phyloP scores from a whole-genome alignment of 768 basidiomycete genomes.

The Termitomyces sp. region DNA sequence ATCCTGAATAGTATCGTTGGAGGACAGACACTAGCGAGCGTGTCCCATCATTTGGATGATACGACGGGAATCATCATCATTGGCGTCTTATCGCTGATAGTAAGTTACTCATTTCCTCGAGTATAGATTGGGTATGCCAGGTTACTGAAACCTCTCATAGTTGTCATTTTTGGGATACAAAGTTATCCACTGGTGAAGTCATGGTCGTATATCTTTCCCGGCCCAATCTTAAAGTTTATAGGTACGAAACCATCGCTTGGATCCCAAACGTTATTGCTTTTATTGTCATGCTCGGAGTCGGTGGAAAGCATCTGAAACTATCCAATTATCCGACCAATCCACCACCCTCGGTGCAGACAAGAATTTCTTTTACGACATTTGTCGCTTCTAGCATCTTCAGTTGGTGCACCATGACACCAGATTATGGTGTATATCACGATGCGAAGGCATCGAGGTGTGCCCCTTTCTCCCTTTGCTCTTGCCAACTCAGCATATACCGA shows the following conservation, averaged over 20 bases:
- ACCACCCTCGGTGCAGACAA: constrained; percentile 23
- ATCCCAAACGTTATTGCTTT: constrained; percentile 63
- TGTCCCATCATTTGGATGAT: constrained; percentile 37
- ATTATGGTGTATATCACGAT: constrained; percentile 43
- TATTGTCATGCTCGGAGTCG: constrained; percentile 59
- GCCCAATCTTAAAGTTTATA: constrained; percentile 3
- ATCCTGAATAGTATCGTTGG: constrained; percentile 68
- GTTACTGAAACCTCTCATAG: constrained; percentile 17
- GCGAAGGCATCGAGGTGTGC: constrained; percentile 28
- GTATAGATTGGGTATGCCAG: not conserved
- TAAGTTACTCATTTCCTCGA: constrained; percentile 17
- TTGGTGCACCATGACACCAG: constrained; percentile 42
- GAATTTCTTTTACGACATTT: constrained; percentile 36
- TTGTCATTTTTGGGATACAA: constrained; percentile 64
- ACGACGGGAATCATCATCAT: constrained; percentile 40
- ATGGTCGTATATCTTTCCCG: not conserved
- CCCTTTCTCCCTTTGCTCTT: not conserved
- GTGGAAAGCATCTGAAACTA: constrained; percentile 41
- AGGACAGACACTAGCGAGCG: constrained; percentile 61
- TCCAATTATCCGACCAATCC: constrained; percentile 18
- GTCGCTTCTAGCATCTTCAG: constrained; percentile 36
- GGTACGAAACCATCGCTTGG: constrained; percentile 63
- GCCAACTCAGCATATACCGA: not conserved
- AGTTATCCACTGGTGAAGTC: constrained; percentile 54
- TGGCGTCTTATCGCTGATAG: constrained; percentile 33